Evolutionary conservation across 176 grass and related monocot species (phyloP).

Genomic region (Ananas comosus): DNA sequence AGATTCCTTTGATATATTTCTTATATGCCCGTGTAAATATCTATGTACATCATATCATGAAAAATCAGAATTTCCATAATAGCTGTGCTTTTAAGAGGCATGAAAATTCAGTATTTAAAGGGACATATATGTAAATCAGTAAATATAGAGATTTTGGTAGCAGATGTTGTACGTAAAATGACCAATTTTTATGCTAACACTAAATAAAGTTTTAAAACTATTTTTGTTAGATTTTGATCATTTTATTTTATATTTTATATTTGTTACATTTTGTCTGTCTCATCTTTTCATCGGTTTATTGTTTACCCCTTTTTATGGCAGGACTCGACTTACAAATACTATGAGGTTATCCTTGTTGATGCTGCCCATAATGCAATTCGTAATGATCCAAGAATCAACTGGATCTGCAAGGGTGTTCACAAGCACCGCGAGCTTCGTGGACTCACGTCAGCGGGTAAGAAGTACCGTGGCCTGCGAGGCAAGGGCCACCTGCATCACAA

Average conservation of each 20-base stretch:
- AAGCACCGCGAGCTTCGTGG: slow-evolving; percentile 1
- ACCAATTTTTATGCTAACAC: not conserved
- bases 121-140: too few species aligned
- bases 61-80: too few species aligned
- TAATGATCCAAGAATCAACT: not conserved
- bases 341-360: slow-evolving; percentile 25
- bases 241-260: not conserved
- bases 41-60: not conserved
- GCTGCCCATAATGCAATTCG: slow-evolving; percentile 4
- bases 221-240: not conserved
- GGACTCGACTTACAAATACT: slow-evolving; percentile 28
- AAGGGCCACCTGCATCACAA: not conserved
- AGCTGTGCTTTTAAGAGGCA: too few species aligned
- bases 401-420: slow-evolving; percentile 4
- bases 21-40: not conserved
- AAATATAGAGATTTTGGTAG: too few species aligned
- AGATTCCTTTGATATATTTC: not conserved
- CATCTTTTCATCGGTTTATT: not conserved
- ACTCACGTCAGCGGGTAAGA: not conserved
- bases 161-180: too few species aligned
- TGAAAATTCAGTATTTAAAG: too few species aligned
- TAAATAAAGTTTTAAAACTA: not conserved
- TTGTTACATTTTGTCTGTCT: not conserved
- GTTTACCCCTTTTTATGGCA: not conserved
- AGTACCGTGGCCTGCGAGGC: slow-evolving; percentile 1